A percentile compares a stretch with the other conserved stretches of the same genome.
These are phyloP conservation scores for Dryadomyces quercus-mongolicae DNA, from an alignment of 2,329 filamentous ascomycete genomes.

Conservation along the genomic window DNA sequence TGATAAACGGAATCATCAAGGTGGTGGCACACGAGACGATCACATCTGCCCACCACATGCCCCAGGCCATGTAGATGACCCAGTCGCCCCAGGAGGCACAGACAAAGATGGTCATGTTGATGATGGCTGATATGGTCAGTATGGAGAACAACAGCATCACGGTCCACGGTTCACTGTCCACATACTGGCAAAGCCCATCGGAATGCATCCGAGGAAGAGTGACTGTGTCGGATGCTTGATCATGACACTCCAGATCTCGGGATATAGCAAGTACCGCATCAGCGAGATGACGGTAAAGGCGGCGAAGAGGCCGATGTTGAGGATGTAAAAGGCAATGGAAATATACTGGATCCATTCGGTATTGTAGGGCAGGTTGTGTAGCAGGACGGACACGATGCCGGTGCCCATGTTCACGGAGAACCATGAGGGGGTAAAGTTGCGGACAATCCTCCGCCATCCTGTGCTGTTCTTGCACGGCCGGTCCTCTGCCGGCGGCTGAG, in stretches of 20 bases:
- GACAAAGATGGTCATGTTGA: constrained; percentile 46
- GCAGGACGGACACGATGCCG: constrained; percentile 46
- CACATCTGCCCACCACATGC: constrained; percentile 39
- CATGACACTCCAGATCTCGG: constrained; percentile 48
- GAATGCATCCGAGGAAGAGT: constrained; percentile 50
- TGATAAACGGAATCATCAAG: constrained; percentile 36
- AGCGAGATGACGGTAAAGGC: constrained; percentile 36
- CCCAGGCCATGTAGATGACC: constrained; percentile 36
- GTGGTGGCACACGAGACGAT: constrained; percentile 31
- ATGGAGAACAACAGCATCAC: too few species aligned
- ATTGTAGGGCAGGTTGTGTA: constrained; percentile 46
- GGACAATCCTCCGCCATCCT: constrained; percentile 23
- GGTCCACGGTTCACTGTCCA: too few species aligned
- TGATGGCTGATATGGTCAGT: constrained; percentile 26
- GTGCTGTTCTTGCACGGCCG: constrained; percentile 8
- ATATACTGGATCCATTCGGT: constrained; percentile 39
- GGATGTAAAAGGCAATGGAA: constrained; percentile 39
- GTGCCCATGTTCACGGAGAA: constrained; percentile 50
- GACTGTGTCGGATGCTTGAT: constrained; percentile 49
- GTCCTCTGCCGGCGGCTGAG: too few species aligned
- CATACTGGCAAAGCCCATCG: constrained; percentile 45
- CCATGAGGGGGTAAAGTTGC: constrained; percentile 37
- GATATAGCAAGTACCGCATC: constrained; percentile 47
- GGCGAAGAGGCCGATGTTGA: constrained; percentile 43
- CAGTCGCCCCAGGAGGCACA: constrained; percentile 47